Conservation (phyloP, 78 protist species). For the Salpingoeca rosetta region DNA sequence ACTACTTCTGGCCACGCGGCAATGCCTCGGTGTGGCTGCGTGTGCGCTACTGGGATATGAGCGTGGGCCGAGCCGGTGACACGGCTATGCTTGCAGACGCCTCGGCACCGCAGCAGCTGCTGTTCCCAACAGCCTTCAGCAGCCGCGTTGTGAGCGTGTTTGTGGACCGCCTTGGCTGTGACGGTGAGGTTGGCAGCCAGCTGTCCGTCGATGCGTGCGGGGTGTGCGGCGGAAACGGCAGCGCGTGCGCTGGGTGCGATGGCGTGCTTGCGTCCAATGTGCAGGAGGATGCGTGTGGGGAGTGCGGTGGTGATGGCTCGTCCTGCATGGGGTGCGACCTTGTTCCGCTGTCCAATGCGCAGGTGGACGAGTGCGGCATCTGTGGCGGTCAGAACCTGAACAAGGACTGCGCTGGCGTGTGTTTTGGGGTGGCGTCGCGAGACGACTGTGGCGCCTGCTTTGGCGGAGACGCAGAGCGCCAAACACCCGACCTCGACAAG, state of each 20-base stretch:
- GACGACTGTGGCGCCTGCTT: conserved; percentile 9
- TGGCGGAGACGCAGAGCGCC: neutral
- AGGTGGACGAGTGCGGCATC: conserved; percentile 24
- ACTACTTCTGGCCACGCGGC: too few relatives aligned
- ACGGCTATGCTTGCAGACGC: too few relatives aligned
- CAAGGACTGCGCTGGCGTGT: neutral
- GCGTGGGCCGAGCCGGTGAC: too few relatives aligned
- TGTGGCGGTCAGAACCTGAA: conserved; percentile 18
- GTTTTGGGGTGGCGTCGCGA: neutral
- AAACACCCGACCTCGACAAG: neutral
- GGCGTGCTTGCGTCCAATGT: neutral
- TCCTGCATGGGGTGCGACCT: conserved; percentile 37
- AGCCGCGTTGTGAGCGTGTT: too few relatives aligned
- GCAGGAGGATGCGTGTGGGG: conserved; percentile 7
- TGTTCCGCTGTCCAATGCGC: conserved; percentile 4
- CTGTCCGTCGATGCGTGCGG: neutral
- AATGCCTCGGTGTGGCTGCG: too few relatives aligned
- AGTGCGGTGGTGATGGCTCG: conserved; percentile 13
- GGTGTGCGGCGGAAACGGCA: neutral
- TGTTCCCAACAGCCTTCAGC: too few relatives aligned
- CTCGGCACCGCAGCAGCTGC: too few relatives aligned
- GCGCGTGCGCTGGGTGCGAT: neutral
- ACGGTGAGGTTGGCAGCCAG: neutral
- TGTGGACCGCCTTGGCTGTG: neutral
- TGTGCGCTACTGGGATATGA: too few relatives aligned